Percentiles rank a stretch among this genome's conserved stretches.
These are phyloP conservation scores for Ogataea nonfermentans DNA, from an alignment of 805 yeast species.

Conservation along the genomic window DNA sequence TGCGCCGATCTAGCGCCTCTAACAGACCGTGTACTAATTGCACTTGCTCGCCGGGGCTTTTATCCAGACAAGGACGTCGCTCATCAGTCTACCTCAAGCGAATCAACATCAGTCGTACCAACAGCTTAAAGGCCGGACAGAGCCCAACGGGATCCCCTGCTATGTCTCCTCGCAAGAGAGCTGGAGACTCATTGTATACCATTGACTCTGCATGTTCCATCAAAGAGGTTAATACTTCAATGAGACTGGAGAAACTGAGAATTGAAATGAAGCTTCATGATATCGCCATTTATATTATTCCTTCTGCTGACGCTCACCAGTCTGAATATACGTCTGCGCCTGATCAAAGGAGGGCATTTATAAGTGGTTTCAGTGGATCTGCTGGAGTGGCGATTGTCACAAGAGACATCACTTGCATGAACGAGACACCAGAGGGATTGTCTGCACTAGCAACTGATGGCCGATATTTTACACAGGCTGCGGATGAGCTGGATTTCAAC, in stretches of 20 bases:
- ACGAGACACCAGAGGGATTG: slow-evolving; percentile 50
- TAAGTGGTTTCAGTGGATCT: slow-evolving; percentile 59
- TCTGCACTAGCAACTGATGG: slow-evolving; percentile 61
- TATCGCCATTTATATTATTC: slow-evolving; percentile 65
- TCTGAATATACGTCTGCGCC: slow-evolving; percentile 54
- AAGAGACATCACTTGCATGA: slow-evolving; percentile 50
- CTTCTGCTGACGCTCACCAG: slow-evolving; percentile 65
- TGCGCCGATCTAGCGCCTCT: slow-evolving; percentile 19
- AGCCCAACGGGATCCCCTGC: slow-evolving; percentile 38
- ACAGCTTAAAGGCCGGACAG: slow-evolving; percentile 12
- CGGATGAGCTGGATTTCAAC: slow-evolving; percentile 56
- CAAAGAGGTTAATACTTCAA: slow-evolving; percentile 53
- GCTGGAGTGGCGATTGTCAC: slow-evolving; percentile 62
- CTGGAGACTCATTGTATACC: slow-evolving; percentile 20
- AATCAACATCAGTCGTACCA: slow-evolving; percentile 28
- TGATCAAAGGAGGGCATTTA: slow-evolving; percentile 56
- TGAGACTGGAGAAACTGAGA: slow-evolving; percentile 61
- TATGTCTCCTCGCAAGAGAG: slow-evolving; percentile 31
- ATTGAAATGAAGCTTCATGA: slow-evolving; percentile 54
- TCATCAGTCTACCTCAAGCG: slow-evolving; percentile 43
- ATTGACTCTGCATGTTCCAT: slow-evolving; percentile 29
- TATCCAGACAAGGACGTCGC: slow-evolving; percentile 64
- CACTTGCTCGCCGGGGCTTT: slow-evolving; percentile 80
- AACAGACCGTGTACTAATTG: slow-evolving; percentile 65
- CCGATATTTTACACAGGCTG: slow-evolving; percentile 58